Conservation (phyloP, 169 alveolate genomes). For the Perkinsus marinus region DNA sequence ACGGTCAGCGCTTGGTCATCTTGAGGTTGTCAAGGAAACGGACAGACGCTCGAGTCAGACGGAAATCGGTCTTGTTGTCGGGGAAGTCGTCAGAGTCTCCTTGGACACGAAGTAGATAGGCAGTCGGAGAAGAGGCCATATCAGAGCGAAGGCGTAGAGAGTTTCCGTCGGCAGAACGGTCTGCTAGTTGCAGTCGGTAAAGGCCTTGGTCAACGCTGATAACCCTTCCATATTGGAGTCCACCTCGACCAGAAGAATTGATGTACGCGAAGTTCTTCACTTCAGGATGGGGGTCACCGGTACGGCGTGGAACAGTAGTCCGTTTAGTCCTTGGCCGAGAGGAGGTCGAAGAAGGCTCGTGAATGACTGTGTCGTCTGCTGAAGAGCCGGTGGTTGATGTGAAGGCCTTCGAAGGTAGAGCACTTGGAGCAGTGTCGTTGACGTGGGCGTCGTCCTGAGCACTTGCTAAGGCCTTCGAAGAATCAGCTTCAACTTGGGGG, state of each 20-base stretch:
- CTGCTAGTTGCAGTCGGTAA: background rate
- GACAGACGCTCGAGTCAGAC: background rate
- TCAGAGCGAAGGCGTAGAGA: background rate
- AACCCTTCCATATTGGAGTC: background rate
- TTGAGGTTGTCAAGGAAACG: background rate
- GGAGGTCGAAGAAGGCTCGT: background rate
- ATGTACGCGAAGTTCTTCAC: background rate
- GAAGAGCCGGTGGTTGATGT: background rate
- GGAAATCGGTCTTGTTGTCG: background rate
- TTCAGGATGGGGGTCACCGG: background rate
- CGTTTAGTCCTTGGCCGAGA: background rate
- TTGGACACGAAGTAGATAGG: background rate
- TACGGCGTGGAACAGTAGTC: background rate
- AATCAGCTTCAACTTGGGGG: background rate
- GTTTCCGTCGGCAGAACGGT: background rate
- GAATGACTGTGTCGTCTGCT: background rate
- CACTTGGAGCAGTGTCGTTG: background rate
- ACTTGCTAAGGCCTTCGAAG: background rate
- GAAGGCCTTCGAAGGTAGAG: background rate
- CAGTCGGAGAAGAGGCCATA: background rate
- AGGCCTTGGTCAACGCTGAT: background rate
- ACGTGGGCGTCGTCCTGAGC: background rate
- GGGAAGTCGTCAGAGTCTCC: background rate
- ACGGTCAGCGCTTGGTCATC: background rate
- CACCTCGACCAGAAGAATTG: background rate